A percentile compares a stretch with the other conserved stretches of the same genome.
These are phyloP conservation scores for Hypoxylon sp. DNA, from an alignment of 2,329 filamentous ascomycete species.

Conservation along the genomic window DNA sequence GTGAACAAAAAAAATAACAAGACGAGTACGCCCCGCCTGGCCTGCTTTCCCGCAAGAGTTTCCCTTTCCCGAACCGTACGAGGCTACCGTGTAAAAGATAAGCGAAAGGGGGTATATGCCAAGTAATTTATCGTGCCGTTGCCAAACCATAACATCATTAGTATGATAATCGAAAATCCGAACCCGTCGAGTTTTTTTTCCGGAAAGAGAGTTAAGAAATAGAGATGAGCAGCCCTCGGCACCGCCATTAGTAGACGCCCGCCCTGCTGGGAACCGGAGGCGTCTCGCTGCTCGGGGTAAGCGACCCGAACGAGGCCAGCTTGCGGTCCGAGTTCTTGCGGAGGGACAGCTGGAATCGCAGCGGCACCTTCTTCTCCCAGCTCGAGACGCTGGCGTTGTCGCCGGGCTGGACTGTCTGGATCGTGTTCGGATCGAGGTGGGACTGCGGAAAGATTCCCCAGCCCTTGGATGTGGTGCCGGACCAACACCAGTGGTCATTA, in stretches of 20 bases:
- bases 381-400: constrained; percentile 42
- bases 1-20: too few relatives aligned
- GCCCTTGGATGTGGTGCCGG: constrained; percentile 45
- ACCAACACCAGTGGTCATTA: constrained; percentile 48
- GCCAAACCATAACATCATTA: constrained; percentile 26
- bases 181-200: background rate
- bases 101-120: constrained; percentile 32
- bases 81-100: constrained; percentile 6
- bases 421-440: constrained; percentile 43
- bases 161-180: constrained; percentile 8
- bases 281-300: constrained; percentile 30
- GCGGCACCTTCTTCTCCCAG: constrained; percentile 43
- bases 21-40: constrained; percentile 13
- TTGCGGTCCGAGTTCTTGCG: constrained; percentile 40
- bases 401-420: constrained; percentile 39
- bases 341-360: constrained; percentile 42
- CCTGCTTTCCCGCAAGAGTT: constrained; percentile 7
- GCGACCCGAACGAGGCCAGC: constrained; percentile 19
- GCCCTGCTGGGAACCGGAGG: constrained; percentile 29
- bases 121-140: constrained; percentile 28
- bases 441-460: constrained; percentile 47
- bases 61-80: constrained; percentile 14
- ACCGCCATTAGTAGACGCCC: constrained; percentile 31
- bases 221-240: background rate
- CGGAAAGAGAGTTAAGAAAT: background rate